Percentiles rank a stretch among this genome's conserved stretches.
Evolutionary conservation across 164 flowering plant species (phyloP).

Genomic region (Chimonanthus salicifolius): DNA sequence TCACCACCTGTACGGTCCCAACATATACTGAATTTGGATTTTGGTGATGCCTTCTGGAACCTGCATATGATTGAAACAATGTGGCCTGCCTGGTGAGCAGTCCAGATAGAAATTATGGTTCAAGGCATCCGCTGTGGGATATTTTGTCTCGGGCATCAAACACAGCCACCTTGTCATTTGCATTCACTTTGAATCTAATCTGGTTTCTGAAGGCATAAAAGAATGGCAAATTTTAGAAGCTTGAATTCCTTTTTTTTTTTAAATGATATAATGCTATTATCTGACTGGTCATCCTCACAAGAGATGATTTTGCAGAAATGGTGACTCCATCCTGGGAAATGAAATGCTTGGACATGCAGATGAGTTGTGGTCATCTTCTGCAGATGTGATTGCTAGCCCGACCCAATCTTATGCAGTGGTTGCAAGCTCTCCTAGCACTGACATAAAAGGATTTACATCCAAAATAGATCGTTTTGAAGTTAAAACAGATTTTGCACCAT

Average conservation of each 20-base stretch:
- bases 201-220: not conserved
- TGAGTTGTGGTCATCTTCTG: conserved; percentile 49
- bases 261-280: conserved; percentile 15
- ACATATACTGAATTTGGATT: not conserved
- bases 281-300: conserved; percentile 29
- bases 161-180: too few relatives aligned
- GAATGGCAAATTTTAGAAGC: not conserved
- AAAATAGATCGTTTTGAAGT: conserved; percentile 25
- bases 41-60: not conserved
- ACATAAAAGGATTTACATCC: conserved; percentile 25
- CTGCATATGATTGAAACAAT: not conserved
- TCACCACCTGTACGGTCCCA: not conserved
- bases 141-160: too few relatives aligned
- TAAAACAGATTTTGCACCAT: conserved; percentile 12
- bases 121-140: not conserved
- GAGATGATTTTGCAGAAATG: conserved; percentile 45
- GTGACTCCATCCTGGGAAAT: conserved; percentile 67
- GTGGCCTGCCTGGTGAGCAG: not conserved
- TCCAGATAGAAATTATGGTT: not conserved
- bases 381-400: conserved; percentile 37
- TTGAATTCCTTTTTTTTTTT: not conserved
- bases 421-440: conserved; percentile 32
- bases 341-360: conserved; percentile 44
- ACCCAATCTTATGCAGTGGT: conserved; percentile 33
- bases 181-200: too few relatives aligned